Conservation (phyloP, 345 rosid species). For the Hibiscus trionum region DNA sequence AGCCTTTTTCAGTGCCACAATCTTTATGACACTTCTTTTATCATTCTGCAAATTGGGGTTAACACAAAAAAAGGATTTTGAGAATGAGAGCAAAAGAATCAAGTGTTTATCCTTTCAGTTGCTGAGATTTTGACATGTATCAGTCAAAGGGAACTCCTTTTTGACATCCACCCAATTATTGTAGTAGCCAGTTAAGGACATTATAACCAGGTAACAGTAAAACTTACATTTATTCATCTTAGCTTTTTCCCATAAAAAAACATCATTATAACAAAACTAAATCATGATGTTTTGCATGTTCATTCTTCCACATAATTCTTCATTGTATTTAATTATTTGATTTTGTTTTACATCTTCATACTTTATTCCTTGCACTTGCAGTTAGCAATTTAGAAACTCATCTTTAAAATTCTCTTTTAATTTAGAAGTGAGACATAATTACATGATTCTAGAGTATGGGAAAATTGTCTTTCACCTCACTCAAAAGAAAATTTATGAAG, state of each 20-base stretch:
- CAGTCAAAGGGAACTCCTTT: not conserved
- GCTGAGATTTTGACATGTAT: not conserved
- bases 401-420: not conserved
- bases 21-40: not conserved
- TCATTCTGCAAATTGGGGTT: not conserved
- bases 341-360: not conserved
- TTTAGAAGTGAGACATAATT: not conserved
- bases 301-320: not conserved
- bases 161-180: no score
- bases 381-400: not conserved
- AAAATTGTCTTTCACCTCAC: slow-evolving; percentile 18
- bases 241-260: not conserved
- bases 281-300: not conserved
- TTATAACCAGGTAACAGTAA: no score
- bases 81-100: not conserved
- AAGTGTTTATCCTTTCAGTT: not conserved
- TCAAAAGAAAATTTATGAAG: slow-evolving; percentile 7
- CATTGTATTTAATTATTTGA: not conserved
- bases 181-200: no score
- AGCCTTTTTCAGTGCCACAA: not conserved
- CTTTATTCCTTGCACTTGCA: no score
- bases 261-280: not conserved
- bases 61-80: not conserved
- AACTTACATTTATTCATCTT: no score
- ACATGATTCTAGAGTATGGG: no score